Conservation (phyloP, 495 filamentous ascomycete genomes). For the Jackrogersella minutella region DNA sequence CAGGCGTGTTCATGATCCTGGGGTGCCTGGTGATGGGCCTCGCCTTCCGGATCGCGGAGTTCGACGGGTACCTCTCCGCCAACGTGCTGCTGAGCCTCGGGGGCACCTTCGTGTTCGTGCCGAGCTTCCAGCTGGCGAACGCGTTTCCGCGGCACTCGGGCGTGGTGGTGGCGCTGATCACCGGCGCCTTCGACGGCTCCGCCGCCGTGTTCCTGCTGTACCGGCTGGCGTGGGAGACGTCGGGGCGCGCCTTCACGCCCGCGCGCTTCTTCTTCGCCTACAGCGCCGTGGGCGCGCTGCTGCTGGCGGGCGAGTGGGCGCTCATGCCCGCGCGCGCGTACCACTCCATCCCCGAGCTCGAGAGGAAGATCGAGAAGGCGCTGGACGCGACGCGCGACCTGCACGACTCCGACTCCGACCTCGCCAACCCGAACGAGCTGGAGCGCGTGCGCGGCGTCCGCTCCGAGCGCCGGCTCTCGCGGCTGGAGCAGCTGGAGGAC, state of each 20-base stretch:
- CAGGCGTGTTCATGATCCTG: constrained; percentile 61
- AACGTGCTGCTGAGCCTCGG: constrained; percentile 72
- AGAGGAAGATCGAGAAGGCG: constrained; percentile 51
- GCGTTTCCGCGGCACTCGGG: constrained; percentile 73
- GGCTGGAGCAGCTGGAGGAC: constrained; percentile 53
- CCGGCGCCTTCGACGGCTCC: constrained; percentile 76
- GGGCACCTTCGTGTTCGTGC: constrained; percentile 74
- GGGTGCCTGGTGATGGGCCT: constrained; percentile 67
- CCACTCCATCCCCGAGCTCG: constrained; percentile 65
- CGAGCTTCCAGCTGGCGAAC: constrained; percentile 75
- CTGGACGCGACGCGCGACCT: constrained; percentile 43
- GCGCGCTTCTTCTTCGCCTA: constrained; percentile 72
- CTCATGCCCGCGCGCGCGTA: constrained; percentile 71
- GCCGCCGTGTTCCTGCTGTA: constrained; percentile 74
- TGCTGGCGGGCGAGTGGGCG: constrained; percentile 63
- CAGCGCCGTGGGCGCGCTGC: constrained; percentile 63
- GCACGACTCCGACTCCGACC: constrained; percentile 52
- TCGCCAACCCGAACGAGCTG: constrained; percentile 40
- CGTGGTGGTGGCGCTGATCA: constrained; percentile 71
- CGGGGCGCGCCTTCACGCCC: constrained; percentile 58
- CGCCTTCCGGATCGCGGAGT: constrained; percentile 59
- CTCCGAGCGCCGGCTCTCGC: constrained; percentile 38
- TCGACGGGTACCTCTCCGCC: constrained; percentile 69
- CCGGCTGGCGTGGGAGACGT: constrained; percentile 64
- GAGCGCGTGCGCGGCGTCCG: constrained; percentile 49